Evolutionary conservation across 2,329 filamentous ascomycete genomes (phyloP).

Genomic region (Colletotrichum sp.): DNA sequence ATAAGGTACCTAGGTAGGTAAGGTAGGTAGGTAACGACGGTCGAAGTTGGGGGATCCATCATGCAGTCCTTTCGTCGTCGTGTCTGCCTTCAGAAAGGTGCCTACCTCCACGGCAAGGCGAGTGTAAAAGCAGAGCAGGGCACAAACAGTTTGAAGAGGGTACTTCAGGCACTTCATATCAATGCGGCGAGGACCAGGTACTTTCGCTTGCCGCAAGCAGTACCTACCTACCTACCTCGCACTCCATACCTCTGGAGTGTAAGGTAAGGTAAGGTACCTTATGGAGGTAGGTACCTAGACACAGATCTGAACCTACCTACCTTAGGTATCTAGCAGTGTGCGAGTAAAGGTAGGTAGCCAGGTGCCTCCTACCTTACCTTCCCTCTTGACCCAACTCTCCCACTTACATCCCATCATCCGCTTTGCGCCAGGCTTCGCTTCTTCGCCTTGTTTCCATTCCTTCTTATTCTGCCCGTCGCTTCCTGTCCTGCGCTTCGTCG

Average conservation of each 20-base stretch:
- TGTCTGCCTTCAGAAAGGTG: background rate
- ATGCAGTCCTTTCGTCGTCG: background rate
- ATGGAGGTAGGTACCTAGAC: background rate
- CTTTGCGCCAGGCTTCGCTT: constrained; percentile 15
- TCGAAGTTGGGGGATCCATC: background rate
- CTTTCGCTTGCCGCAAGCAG: background rate
- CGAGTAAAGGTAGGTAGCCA: background rate
- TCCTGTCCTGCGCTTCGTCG: background rate
- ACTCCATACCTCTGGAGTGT: background rate
- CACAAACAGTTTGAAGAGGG: background rate
- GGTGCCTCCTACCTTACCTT: background rate
- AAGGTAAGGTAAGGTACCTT: background rate
- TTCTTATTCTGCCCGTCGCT: constrained; percentile 2
- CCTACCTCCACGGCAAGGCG: background rate
- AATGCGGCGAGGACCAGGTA: background rate
- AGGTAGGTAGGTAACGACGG: background rate
- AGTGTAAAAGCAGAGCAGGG: background rate
- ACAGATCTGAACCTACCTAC: background rate
- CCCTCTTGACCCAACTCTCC: background rate
- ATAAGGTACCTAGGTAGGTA: background rate
- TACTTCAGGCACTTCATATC: background rate
- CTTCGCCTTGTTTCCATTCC: background rate
- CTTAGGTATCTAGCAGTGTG: background rate
- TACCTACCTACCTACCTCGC: background rate
- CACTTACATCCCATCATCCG: constrained; percentile 10